Evolutionary conservation across 2,329 filamentous ascomycete genomes (phyloP).

Genomic region (Fusarium chaquense): DNA sequence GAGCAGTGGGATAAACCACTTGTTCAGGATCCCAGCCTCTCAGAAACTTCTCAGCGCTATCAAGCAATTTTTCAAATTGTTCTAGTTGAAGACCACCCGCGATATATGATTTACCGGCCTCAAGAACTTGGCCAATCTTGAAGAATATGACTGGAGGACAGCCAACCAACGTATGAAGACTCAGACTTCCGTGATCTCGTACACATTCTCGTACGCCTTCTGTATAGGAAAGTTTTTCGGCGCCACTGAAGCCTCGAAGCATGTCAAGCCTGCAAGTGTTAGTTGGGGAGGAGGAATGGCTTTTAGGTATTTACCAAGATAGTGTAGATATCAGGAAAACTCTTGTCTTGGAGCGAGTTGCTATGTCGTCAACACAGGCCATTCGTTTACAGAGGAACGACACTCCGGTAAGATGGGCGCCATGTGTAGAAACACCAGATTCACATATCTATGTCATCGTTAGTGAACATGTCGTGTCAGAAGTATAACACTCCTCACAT

Average conservation of each 20-base stretch:
- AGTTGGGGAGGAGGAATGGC: not conserved
- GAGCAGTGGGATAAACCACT: conserved; percentile 43
- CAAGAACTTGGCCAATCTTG: conserved; percentile 43
- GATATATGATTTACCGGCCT: conserved; percentile 38
- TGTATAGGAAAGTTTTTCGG: conserved; percentile 49
- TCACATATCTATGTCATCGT: conserved; percentile 41
- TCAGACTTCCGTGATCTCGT: conserved; percentile 37
- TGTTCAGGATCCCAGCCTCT: conserved; percentile 44
- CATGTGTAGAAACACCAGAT: conserved; percentile 45
- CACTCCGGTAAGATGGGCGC: conserved; percentile 47
- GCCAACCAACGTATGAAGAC: conserved; percentile 46
- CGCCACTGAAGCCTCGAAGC: conserved; percentile 48
- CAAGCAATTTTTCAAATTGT: conserved; percentile 32
- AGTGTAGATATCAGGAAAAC: conserved; percentile 46
- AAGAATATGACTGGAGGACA: conserved; percentile 46
- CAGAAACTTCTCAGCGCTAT: conserved; percentile 42
- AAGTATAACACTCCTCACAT: conserved; percentile 21
- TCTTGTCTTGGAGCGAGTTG: conserved; percentile 31
- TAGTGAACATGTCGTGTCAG: not conserved
- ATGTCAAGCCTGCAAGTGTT: conserved; percentile 44
- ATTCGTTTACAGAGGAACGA: conserved; percentile 47
- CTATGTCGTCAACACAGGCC: conserved; percentile 20
- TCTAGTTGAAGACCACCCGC: not conserved
- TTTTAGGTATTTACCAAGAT: conserved; percentile 34
- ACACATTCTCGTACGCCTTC: conserved; percentile 44